A percentile compares a stretch with the other conserved stretches of the same genome.
These are phyloP conservation scores for Coemansia sp. DNA, from an alignment of 192 early-diverging fungal species.

Conservation along the genomic window DNA sequence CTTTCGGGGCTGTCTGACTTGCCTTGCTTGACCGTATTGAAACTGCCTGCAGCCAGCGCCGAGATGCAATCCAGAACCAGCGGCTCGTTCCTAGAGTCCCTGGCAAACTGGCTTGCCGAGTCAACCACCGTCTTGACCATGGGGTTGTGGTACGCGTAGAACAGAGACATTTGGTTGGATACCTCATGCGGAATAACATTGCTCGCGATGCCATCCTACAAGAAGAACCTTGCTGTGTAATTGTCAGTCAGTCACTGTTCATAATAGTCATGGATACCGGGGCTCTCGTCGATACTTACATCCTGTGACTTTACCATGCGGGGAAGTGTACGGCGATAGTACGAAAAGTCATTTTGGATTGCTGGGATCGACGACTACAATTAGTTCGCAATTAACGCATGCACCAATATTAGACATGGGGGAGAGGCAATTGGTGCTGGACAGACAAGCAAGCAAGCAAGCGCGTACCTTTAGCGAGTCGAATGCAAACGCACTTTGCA, in stretches of 20 bases:
- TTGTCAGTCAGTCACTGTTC: neutral
- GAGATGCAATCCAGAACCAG: slow-evolving; percentile 70
- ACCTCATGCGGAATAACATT: slow-evolving; percentile 77
- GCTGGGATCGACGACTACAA: slow-evolving; percentile 48
- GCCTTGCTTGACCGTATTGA: slow-evolving; percentile 70
- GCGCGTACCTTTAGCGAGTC: slow-evolving; percentile 89
- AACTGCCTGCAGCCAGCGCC: slow-evolving; percentile 74
- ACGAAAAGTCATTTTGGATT: slow-evolving; percentile 97
- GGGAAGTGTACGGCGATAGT: slow-evolving; percentile 86
- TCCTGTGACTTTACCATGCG: slow-evolving; percentile 71
- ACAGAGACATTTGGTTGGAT: slow-evolving; percentile 93
- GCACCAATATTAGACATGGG: neutral
- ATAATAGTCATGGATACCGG: neutral
- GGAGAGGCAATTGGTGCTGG: neutral
- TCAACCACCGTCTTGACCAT: slow-evolving; percentile 89
- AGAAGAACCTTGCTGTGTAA: neutral
- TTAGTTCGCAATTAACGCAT: neutral
- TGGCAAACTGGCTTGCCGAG: slow-evolving; percentile 68
- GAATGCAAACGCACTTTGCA: slow-evolving; percentile 88
- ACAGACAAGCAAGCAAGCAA: neutral
- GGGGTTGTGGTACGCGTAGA: slow-evolving; percentile 93
- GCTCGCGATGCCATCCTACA: slow-evolving; percentile 57
- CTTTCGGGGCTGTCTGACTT: slow-evolving; percentile 59
- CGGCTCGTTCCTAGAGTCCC: slow-evolving; percentile 48
- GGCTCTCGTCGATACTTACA: slow-evolving; percentile 39